These are phyloP conservation scores for Solanum chilense DNA, from an alignment of 257 asterid genomes.

Conservation along the genomic window DNA sequence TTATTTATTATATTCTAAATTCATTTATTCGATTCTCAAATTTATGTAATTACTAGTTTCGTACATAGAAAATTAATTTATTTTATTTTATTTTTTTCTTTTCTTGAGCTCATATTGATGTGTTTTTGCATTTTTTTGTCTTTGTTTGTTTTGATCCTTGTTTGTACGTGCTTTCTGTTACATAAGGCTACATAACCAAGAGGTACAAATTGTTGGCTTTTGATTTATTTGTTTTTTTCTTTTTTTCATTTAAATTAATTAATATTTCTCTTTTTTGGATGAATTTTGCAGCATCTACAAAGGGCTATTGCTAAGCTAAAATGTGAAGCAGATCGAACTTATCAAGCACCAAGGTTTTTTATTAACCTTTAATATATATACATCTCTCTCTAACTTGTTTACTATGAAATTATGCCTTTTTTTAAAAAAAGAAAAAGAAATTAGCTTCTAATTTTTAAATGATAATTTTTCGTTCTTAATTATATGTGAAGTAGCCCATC, in stretches of 20 bases:
- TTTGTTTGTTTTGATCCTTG: background rate
- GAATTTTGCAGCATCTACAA: slow-evolving; percentile 40
- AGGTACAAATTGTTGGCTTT: slow-evolving; percentile 32
- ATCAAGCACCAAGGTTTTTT: slow-evolving; percentile 47
- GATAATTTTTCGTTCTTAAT: background rate
- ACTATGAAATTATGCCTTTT: background rate
- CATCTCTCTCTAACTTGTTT: background rate
- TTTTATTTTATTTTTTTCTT: background rate
- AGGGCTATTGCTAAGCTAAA: slow-evolving; percentile 78
- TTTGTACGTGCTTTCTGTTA: slow-evolving; percentile 19
- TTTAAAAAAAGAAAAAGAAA: too few species aligned
- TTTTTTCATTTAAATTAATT: background rate
- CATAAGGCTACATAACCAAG: slow-evolving; percentile 78
- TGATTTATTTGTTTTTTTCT: background rate
- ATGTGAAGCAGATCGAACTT: slow-evolving; percentile 41
- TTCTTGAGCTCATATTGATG: background rate
- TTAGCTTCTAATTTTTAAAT: background rate
- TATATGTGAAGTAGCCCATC: slow-evolving; percentile 41
- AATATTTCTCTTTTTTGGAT: background rate
- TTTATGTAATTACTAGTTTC: background rate
- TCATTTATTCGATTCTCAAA: background rate
- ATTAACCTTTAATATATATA: background rate
- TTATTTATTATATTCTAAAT: background rate
- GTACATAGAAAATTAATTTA: background rate
- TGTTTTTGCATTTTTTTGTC: background rate